phyloP scores from a whole-genome alignment of 2,329 filamentous ascomycete species.

The Neurospora crassa region DNA sequence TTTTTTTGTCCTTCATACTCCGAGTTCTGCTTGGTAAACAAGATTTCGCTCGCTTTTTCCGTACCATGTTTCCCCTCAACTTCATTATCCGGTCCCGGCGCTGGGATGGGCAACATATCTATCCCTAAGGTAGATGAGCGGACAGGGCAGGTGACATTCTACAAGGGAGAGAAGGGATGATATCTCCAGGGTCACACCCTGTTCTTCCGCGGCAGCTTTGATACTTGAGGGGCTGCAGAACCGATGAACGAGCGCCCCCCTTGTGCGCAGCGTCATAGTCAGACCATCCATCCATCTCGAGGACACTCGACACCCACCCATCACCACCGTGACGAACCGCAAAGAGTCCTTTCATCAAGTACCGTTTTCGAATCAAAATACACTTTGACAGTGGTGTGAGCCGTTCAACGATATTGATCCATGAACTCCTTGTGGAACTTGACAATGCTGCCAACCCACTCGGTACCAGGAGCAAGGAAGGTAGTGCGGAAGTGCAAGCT shows the following conservation, averaged over 20 bases:
- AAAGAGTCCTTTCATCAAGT: no score
- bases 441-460: slow-evolving; percentile 80
- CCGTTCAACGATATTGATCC: slow-evolving; percentile 55
- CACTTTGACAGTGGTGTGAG: neutral
- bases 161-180: neutral
- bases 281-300: neutral
- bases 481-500: slow-evolving; percentile 94
- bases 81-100: neutral
- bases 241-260: neutral
- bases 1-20: neutral
- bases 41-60: neutral
- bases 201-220: neutral
- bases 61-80: neutral
- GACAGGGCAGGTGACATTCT: neutral
- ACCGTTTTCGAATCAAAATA: no score
- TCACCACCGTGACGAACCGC: no score
- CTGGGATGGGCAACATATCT: neutral
- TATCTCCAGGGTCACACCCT: neutral
- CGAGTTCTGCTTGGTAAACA: neutral
- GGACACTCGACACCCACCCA: neutral
- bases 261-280: neutral
- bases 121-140: no score
- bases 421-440: slow-evolving; percentile 92
- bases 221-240: neutral
- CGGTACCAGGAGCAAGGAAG: slow-evolving; percentile 90